Percentiles rank a stretch among this genome's conserved stretches.
phyloP scores from a whole-genome alignment of 2,329 filamentous ascomycete species.

The Trichoderma breve region DNA sequence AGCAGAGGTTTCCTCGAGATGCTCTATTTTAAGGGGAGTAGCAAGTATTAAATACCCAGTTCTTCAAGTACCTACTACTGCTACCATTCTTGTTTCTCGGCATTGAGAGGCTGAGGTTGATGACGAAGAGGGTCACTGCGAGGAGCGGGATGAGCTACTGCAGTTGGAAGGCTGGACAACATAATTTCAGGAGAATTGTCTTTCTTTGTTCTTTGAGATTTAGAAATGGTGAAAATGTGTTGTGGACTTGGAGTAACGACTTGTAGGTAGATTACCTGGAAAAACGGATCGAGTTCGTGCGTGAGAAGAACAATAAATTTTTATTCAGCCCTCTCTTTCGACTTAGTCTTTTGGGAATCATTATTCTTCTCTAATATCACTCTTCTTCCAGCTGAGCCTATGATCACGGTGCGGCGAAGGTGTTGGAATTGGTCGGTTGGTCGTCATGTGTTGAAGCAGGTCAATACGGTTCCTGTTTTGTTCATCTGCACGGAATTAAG shows the following conservation, averaged over 20 bases:
- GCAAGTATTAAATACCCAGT: no score
- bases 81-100: no score
- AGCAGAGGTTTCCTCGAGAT: no score
- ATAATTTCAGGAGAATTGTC: neutral
- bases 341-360: neutral
- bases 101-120: conserved; percentile 29
- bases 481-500: neutral
- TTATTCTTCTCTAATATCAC: neutral
- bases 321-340: neutral
- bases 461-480: neutral
- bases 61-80: no score
- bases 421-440: neutral
- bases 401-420: neutral
- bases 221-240: neutral
- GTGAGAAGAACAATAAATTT: neutral
- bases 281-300: neutral
- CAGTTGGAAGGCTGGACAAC: conserved; percentile 21
- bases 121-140: conserved; percentile 25
- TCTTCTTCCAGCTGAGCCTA: neutral
- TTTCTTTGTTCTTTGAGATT: neutral
- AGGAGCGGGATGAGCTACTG: conserved; percentile 26
- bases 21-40: no score
- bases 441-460: neutral
- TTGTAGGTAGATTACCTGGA: neutral
- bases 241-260: neutral